These are phyloP conservation scores for Colletotrichum sublineola DNA, from an alignment of 2,329 filamentous ascomycete species.

Conservation along the genomic window DNA sequence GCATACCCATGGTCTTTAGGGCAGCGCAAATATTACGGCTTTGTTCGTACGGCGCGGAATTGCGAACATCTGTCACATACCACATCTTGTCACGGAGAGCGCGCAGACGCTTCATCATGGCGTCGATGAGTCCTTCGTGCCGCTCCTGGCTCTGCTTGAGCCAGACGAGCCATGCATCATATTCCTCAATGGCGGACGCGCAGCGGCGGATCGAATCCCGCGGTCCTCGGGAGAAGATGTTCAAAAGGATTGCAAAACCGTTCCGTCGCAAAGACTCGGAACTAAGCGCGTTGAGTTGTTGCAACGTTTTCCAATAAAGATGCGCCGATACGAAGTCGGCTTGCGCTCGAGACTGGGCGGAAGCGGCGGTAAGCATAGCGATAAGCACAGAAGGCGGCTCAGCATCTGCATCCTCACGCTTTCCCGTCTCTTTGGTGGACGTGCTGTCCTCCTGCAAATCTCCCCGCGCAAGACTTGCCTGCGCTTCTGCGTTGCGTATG, in stretches of 20 bases:
- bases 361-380: conserved; percentile 82
- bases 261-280: conserved; percentile 74
- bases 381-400: conserved; percentile 65
- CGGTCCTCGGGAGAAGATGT: conserved; percentile 80
- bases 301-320: conserved; percentile 85
- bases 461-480: not conserved
- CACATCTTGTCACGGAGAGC: conserved; percentile 96
- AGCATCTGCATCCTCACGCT: conserved; percentile 31
- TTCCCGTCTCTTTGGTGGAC: conserved; percentile 34
- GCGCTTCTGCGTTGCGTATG: conserved; percentile 45
- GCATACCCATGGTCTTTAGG: conserved; percentile 88
- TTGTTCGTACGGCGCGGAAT: conserved; percentile 89
- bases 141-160: conserved; percentile 85
- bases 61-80: conserved; percentile 95
- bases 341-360: conserved; percentile 80
- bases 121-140: conserved; percentile 79
- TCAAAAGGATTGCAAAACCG: conserved; percentile 78
- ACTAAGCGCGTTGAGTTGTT: conserved; percentile 75
- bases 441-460: conserved; percentile 27
- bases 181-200: conserved; percentile 80
- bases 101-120: conserved; percentile 79
- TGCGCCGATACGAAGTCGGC: conserved; percentile 88
- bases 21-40: conserved; percentile 88
- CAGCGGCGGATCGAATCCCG: conserved; percentile 78
- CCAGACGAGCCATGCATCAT: conserved; percentile 86